Conservation (phyloP, 257 asterid genomes). For the Solanum pennellii region DNA sequence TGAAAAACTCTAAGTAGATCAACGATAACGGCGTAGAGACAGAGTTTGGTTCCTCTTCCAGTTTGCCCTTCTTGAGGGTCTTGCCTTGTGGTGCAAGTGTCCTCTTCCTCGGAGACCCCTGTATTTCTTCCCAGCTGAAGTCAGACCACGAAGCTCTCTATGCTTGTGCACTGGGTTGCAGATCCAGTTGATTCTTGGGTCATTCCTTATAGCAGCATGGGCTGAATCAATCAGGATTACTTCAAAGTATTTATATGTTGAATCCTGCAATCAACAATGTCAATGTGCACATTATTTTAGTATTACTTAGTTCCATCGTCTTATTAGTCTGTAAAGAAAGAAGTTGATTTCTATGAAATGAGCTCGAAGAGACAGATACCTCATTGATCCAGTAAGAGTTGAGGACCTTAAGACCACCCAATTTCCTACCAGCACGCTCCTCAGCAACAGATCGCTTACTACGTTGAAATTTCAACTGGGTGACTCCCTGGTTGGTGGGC, state of each 20-base stretch:
- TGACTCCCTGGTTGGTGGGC: neutral
- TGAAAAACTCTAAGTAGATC: neutral
- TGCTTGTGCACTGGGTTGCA: neutral
- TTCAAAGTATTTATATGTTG: neutral
- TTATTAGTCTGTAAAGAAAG: neutral
- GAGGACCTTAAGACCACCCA: neutral
- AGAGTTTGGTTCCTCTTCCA: neutral
- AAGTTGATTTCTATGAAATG: neutral
- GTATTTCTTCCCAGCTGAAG: neutral
- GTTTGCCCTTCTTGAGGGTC: neutral
- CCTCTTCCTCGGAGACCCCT: neutral
- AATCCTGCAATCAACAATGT: neutral
- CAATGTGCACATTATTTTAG: neutral
- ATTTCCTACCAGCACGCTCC: slow-evolving; percentile 2
- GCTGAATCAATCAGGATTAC: neutral
- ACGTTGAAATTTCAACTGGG: neutral
- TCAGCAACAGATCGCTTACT: neutral
- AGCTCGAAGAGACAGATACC: neutral
- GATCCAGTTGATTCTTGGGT: neutral
- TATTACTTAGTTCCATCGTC: neutral
- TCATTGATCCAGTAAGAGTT: neutral
- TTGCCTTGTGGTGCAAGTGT: neutral
- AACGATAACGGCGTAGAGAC: neutral
- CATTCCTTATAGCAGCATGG: neutral
- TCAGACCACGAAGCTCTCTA: neutral